Percentiles rank a stretch among this genome's conserved stretches.
These are phyloP conservation scores for Sodiomyces alkalinus DNA, from an alignment of 2,329 filamentous ascomycete species.

Conservation along the genomic window DNA sequence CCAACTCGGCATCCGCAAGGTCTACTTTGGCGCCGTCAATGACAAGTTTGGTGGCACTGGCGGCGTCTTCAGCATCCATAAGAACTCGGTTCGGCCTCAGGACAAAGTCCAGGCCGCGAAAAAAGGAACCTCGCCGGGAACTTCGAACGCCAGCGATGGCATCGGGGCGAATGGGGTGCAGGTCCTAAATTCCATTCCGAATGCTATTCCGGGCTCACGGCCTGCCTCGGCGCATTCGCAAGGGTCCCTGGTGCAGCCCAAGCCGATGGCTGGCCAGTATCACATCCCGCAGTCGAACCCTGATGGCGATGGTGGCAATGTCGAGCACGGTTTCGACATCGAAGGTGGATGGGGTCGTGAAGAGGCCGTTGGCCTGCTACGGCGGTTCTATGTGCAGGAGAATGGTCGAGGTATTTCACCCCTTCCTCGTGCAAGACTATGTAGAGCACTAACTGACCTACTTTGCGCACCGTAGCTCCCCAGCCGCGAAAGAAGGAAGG, in stretches of 20 bases:
- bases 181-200: background rate
- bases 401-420: conserved; percentile 63
- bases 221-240: background rate
- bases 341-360: conserved; percentile 80
- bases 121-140: background rate
- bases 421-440: background rate
- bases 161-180: too few species aligned
- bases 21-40: conserved; percentile 91
- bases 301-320: conserved; percentile 44
- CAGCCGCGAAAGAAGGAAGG: conserved; percentile 40
- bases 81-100: conserved; percentile 26
- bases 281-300: conserved; percentile 10
- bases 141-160: background rate
- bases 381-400: conserved; percentile 95
- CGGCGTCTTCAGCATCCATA: conserved; percentile 78
- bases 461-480: conserved; percentile 27
- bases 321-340: conserved; percentile 68
- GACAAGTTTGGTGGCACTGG: conserved; percentile 95
- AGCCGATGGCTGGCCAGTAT: background rate
- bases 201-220: background rate
- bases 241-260: background rate
- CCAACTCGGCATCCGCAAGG: conserved; percentile 74
- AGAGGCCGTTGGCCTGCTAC: conserved; percentile 81
- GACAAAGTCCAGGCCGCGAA: background rate
- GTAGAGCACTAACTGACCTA: conserved; percentile 10